These are phyloP conservation scores for Circinella umbellata DNA, from an alignment of 371 early-diverging fungal genomes.

Conservation along the genomic window DNA sequence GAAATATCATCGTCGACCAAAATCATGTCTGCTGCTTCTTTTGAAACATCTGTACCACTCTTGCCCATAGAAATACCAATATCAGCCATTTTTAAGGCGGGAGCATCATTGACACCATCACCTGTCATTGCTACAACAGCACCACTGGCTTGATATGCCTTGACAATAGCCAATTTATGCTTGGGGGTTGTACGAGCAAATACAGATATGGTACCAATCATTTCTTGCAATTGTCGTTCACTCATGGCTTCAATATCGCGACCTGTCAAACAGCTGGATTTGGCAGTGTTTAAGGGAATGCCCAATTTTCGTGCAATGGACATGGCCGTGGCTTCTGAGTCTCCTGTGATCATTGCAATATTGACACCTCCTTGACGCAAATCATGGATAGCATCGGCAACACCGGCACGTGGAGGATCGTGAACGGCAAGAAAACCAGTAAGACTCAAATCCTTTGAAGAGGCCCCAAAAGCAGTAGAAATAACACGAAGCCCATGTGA, in stretches of 20 bases:
- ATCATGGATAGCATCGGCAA: constrained; percentile 65
- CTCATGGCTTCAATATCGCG: constrained; percentile 72
- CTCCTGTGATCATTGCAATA: constrained; percentile 92
- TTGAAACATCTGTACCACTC: constrained; percentile 89
- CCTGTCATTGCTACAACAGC: constrained; percentile 91
- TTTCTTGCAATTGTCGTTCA: constrained; percentile 66
- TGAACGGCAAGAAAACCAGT: constrained; percentile 86
- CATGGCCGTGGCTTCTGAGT: constrained; percentile 82
- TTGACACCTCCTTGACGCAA: constrained; percentile 78
- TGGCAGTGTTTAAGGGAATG: constrained; percentile 64
- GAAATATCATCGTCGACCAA: constrained; percentile 88
- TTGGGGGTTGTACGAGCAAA: constrained; percentile 94
- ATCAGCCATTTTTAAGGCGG: constrained; percentile 88
- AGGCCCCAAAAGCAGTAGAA: constrained; percentile 78
- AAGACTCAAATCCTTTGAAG: constrained; percentile 62
- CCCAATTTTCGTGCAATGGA: constrained; percentile 82
- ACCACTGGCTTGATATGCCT: constrained; percentile 75
- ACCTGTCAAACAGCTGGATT: constrained; percentile 70
- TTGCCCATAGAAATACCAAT: constrained; percentile 94
- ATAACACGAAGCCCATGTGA: constrained; percentile 88
- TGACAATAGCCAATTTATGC: constrained; percentile 88
- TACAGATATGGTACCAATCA: constrained; percentile 65
- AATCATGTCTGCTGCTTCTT: constrained; percentile 94
- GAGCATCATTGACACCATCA: constrained; percentile 97
- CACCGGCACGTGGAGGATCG: constrained; percentile 84